These are phyloP conservation scores for Epichloe sibirici DNA, from an alignment of 2,329 filamentous ascomycete genomes.

Conservation along the genomic window DNA sequence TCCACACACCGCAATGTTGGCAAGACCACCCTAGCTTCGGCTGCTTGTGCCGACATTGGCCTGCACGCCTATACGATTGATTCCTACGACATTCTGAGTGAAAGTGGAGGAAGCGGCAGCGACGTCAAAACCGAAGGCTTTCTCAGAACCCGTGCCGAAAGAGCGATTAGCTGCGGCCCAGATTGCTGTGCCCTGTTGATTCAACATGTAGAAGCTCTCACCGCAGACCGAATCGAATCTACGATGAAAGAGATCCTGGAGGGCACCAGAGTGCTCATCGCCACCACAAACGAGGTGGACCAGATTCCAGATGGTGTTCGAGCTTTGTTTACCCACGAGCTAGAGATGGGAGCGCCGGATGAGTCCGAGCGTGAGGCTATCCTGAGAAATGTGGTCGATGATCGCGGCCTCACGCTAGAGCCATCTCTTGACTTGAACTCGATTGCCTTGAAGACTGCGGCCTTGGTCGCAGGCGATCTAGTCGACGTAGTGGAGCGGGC, in stretches of 20 bases:
- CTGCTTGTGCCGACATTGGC: constrained; percentile 78
- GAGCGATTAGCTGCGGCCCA: constrained; percentile 77
- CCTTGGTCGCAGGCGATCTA: constrained; percentile 84
- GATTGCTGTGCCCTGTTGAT: constrained; percentile 77
- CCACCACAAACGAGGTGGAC: constrained; percentile 90
- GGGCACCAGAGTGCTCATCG: constrained; percentile 73
- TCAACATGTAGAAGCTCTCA: constrained; percentile 80
- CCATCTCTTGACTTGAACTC: constrained; percentile 72
- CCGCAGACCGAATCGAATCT: constrained; percentile 77
- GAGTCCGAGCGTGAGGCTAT: constrained; percentile 87
- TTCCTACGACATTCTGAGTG: constrained; percentile 87
- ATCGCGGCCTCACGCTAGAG: constrained; percentile 64
- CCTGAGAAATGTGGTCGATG: constrained; percentile 63
- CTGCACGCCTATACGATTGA: constrained; percentile 83
- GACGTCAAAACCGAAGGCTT: constrained; percentile 93
- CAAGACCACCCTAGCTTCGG: constrained; percentile 66
- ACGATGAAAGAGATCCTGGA: constrained; percentile 73
- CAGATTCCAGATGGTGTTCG: constrained; percentile 85
- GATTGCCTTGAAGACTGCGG: constrained; percentile 89
- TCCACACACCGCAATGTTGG: constrained; percentile 91
- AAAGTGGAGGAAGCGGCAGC: constrained; percentile 66
- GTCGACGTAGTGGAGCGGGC: constrained; percentile 91
- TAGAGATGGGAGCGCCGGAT: constrained; percentile 87
- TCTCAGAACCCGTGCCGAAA: constrained; percentile 73
- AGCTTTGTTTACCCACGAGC: constrained; percentile 86